Evolutionary conservation across 768 basidiomycete species (phyloP).

Genomic region (Nevesoporus exiguus): DNA sequence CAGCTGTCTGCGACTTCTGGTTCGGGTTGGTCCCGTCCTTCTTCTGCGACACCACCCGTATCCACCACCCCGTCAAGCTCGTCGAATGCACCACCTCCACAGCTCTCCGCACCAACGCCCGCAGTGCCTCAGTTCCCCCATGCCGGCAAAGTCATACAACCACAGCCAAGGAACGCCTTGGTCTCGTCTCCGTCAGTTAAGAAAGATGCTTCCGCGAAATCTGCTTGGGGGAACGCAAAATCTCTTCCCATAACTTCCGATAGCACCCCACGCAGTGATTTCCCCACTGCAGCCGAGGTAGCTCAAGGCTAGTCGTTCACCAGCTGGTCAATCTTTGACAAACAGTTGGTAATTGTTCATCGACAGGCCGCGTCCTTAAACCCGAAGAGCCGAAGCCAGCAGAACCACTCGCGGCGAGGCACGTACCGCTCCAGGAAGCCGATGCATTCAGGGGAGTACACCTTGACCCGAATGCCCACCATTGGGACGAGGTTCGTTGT

Average conservation of each 20-base stretch:
- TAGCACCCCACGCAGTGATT: slow-evolving; percentile 57
- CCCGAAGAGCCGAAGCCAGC: slow-evolving; percentile 44
- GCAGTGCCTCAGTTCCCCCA: slow-evolving; percentile 52
- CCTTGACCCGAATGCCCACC: slow-evolving; percentile 88
- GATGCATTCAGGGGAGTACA: slow-evolving; percentile 95
- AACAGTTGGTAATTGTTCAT: slow-evolving; percentile 13
- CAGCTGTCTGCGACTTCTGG: slow-evolving; percentile 54
- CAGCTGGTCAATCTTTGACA: not conserved
- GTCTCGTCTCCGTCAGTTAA: slow-evolving; percentile 33
- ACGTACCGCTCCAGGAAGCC: slow-evolving; percentile 75
- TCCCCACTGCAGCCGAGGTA: slow-evolving; percentile 96
- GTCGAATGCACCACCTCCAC: slow-evolving; percentile 45
- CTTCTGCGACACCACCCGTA: slow-evolving; percentile 64
- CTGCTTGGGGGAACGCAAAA: slow-evolving; percentile 71
- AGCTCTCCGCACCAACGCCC: slow-evolving; percentile 37
- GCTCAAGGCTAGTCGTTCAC: slow-evolving; percentile 61
- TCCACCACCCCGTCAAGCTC: slow-evolving; percentile 47
- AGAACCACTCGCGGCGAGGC: slow-evolving; percentile 47
- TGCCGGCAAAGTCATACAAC: slow-evolving; percentile 63
- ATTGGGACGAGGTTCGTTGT: slow-evolving; percentile 92
- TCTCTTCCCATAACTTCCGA: slow-evolving; percentile 36
- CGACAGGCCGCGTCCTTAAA: slow-evolving; percentile 20
- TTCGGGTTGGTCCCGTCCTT: slow-evolving; percentile 76
- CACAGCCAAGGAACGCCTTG: slow-evolving; percentile 48
- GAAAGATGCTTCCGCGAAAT: slow-evolving; percentile 40